Conservation (phyloP, 495 filamentous ascomycete genomes). For the Penicillium subrubescens region DNA sequence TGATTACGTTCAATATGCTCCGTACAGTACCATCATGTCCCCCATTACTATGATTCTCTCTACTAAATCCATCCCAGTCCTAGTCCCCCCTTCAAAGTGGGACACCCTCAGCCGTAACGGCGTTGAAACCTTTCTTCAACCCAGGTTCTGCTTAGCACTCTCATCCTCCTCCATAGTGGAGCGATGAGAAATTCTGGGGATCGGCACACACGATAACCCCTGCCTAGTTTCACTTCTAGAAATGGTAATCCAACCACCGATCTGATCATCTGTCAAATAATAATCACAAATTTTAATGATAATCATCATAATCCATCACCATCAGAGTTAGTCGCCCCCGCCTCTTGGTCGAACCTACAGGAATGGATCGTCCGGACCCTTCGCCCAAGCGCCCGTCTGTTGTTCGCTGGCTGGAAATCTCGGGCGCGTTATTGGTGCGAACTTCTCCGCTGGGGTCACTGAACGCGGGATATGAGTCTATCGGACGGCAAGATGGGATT, state of each 20-base stretch:
- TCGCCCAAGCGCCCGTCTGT: constrained; percentile 19
- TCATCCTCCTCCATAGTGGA: background rate
- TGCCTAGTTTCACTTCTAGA: constrained; percentile 34
- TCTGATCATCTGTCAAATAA: constrained; percentile 26
- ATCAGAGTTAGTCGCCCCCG: background rate
- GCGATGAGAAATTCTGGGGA: constrained; percentile 16
- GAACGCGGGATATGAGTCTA: background rate
- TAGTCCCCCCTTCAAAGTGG: background rate
- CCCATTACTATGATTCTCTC: no score
- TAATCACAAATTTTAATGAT: background rate
- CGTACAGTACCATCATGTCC: no score
- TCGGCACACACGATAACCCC: constrained; percentile 34
- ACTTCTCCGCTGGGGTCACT: background rate
- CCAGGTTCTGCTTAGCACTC: background rate
- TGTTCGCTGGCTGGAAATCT: background rate
- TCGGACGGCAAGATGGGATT: background rate
- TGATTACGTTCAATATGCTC: no score
- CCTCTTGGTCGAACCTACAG: constrained; percentile 21
- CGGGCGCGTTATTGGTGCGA: background rate
- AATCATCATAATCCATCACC: background rate
- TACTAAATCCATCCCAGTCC: no score
- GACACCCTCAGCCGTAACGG: background rate
- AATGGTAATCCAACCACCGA: constrained; percentile 17
- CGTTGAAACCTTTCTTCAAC: background rate
- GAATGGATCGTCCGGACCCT: constrained; percentile 36